Base-by-base conservation (phyloP, 129 eudicot species). In the Pulicaria dysenterica region DNA sequence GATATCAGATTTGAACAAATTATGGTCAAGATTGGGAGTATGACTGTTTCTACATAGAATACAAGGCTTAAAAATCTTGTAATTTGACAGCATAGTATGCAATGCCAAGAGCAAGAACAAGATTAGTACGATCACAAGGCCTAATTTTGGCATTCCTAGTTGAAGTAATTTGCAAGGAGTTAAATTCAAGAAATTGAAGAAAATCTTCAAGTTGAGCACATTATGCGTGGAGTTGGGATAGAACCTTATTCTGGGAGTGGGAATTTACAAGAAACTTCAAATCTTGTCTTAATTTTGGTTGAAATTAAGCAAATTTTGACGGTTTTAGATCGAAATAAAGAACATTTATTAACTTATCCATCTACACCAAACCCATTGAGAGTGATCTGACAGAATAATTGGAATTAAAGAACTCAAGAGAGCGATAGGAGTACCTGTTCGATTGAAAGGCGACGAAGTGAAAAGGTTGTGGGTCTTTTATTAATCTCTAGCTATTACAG, bases 81-180 rank as follows among this genome's bases (percentile, higher is more conserved):
- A 64, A 64, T 79, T 56, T 72, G 83, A 75, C 64, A 83, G n/a
- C 58, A 82, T 36, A 77, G 61, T 62, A 58, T 70, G 39, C 79
- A 82, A 38, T 24, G 74, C 55, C 55, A 79, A 13, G 67, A 78
- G 62, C 44, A 78, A 64, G 62, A 70, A 58, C 73, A 81, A 45
- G 45, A 69, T 19, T 51, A 48, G 70, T 9, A 60, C 31, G 17
- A 78, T 61, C 61, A 80, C 73, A 41, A 51, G 65, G 58, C 65
- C 72, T 71, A 78, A 15, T 64, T 76, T 82, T 45, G 79, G 73
- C 89, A 84, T 86, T 53, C 39, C 44, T 10, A 64, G 50, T 13
- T 57, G 57, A 17, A 58, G 56, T 67, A 51, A 41, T 6, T 34
- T 19, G 42, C 39, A 42, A 61, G 48, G 7, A 44, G 36, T 64